Evolutionary conservation across 768 basidiomycete genomes (phyloP).

Genomic region (Rhodotorula sphaerocarpa): DNA sequence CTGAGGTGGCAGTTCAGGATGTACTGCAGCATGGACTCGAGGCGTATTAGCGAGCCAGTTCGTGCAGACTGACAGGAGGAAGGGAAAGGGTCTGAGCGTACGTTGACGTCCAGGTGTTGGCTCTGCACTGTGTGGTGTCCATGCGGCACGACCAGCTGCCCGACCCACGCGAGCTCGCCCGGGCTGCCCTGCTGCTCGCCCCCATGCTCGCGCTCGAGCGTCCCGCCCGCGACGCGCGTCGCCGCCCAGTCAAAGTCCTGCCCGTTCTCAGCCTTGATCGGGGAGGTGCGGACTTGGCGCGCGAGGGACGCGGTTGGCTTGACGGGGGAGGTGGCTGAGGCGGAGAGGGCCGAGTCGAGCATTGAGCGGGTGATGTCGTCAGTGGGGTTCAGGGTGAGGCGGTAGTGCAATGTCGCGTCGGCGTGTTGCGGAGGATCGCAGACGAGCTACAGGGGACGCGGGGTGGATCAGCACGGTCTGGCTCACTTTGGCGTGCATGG

Average conservation of each 20-base stretch:
- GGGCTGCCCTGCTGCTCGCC: not conserved
- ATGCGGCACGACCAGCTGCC: not conserved
- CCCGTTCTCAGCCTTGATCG: conserved; percentile 3
- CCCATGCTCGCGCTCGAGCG: not conserved
- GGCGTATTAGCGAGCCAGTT: not conserved
- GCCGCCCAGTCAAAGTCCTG: conserved; percentile 7
- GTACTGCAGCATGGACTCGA: conserved; percentile 1
- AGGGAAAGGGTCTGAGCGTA: not conserved
- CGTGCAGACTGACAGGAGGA: too few relatives aligned
- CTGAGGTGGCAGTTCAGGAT: conserved; percentile 1
- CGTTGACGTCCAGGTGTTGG: not conserved
- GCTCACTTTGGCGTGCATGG: too few relatives aligned
- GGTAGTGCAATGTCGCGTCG: not conserved
- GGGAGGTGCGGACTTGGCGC: conserved; percentile 18
- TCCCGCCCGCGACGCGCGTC: not conserved
- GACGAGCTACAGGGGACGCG: not conserved
- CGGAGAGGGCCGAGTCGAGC: not conserved
- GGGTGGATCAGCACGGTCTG: too few relatives aligned
- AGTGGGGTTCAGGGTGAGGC: conserved; percentile 8
- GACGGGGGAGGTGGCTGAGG: not conserved
- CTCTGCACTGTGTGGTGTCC: conserved; percentile 15
- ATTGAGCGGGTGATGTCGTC: not conserved
- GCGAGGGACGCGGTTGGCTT: not conserved
- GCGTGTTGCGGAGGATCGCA: not conserved
- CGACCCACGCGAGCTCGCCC: not conserved